Evolutionary conservation across 1,139 yeast genomes (phyloP).

Genomic region (Zygoascus sp.): DNA sequence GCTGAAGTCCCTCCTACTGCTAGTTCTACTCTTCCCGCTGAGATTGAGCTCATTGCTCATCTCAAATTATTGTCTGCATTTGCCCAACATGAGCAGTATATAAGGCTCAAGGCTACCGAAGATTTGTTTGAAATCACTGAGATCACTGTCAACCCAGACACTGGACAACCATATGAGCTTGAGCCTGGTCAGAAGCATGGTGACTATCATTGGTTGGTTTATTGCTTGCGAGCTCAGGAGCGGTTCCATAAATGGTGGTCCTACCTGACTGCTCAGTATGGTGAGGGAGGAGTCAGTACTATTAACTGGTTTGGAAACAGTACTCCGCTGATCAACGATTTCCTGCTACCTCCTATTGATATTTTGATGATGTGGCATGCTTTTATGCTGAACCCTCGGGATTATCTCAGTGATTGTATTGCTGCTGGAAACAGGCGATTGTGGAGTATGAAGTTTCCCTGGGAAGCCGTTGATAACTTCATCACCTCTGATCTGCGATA

Average conservation of each 20-base stretch:
- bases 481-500: neutral
- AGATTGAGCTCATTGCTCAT: constrained; percentile 28
- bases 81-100: constrained; percentile 27
- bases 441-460: constrained; percentile 34
- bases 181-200: neutral
- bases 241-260: neutral
- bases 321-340: neutral
- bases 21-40: no score
- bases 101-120: constrained; percentile 15
- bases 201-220: neutral
- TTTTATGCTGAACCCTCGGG: constrained; percentile 33
- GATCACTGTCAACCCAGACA: neutral
- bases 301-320: constrained; percentile 4
- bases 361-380: constrained; percentile 44
- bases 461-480: constrained; percentile 23
- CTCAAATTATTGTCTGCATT: constrained; percentile 37
- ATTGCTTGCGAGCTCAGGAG: neutral
- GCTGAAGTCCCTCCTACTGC: no score
- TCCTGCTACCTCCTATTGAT: constrained; percentile 38
- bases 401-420: constrained; percentile 34
- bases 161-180: neutral
- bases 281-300: constrained; percentile 5
- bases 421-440: constrained; percentile 31
- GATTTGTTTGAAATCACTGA: constrained; percentile 7
- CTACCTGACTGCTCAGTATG: constrained; percentile 7